A percentile compares a stretch with the other conserved stretches of the same genome.
Conservation (phyloP, 371 early-diverging fungal species). For the Mortierella sp. region DNA sequence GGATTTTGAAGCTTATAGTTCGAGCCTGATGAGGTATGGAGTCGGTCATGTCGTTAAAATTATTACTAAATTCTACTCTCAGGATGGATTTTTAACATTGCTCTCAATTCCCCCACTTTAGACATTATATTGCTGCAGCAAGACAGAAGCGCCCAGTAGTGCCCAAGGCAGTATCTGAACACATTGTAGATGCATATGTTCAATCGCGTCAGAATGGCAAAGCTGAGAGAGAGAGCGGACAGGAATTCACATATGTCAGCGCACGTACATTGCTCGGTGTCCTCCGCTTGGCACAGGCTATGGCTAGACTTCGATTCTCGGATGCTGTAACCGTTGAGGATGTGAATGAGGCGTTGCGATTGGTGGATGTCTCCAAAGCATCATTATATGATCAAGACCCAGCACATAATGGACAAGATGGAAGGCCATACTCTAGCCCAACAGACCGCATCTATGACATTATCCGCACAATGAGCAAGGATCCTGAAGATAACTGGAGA, state of each 20-base stretch:
- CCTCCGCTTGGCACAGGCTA: slow-evolving; percentile 92
- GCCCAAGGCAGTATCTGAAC: slow-evolving; percentile 82
- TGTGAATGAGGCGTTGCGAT: slow-evolving; percentile 95
- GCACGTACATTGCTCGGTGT: slow-evolving; percentile 94
- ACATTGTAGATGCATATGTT: slow-evolving; percentile 92
- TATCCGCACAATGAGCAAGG: slow-evolving; percentile 70
- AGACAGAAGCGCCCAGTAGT: slow-evolving; percentile 81
- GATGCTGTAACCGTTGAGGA: slow-evolving; percentile 85
- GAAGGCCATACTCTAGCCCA: slow-evolving; percentile 61
- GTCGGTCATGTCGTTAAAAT: not conserved
- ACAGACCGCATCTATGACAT: slow-evolving; percentile 74
- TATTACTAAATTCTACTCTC: no score
- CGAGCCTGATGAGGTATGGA: slow-evolving; percentile 74
- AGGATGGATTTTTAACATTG: not conserved
- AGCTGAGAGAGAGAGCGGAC: slow-evolving; percentile 69
- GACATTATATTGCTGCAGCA: slow-evolving; percentile 91
- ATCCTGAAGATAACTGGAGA: slow-evolving; percentile 52
- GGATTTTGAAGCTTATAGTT: slow-evolving; percentile 75
- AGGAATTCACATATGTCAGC: slow-evolving; percentile 76
- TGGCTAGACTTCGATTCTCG: slow-evolving; percentile 90
- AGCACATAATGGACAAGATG: slow-evolving; percentile 54
- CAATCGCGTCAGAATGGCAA: slow-evolving; percentile 82
- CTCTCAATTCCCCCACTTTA: slow-evolving; percentile 35
- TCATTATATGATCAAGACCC: slow-evolving; percentile 62
- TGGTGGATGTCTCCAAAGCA: slow-evolving; percentile 91